Evolutionary conservation across 768 basidiomycete genomes (phyloP), one percentile per base, ranked within the genome.

Genomic region (Lentinula sp.): DNA sequence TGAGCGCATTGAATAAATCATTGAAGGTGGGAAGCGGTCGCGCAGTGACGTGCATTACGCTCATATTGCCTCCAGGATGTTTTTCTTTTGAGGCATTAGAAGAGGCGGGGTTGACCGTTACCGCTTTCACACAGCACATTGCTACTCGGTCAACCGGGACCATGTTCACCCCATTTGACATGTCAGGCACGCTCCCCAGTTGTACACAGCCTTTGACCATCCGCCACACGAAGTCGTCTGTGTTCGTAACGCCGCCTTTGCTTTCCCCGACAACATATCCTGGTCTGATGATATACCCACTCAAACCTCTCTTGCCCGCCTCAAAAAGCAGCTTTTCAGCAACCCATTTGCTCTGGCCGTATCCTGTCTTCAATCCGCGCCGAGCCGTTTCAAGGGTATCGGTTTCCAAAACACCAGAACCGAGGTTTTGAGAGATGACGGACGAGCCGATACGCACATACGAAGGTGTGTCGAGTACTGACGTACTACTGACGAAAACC

Each of bases 331-430:
- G 73, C 71, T 94, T 96, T 74, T 99, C 97, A 1, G 93, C 90
- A 0, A 99, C 97, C 97, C 97, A 99, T 74, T 99, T 99, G 39
- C 86, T 88, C 76, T 99, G 97, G 5, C 96, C 95, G 71, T 99
- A 99, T 0, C 97, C 97, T 0, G 91, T 91, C 71, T 89, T 89
- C 56, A 98, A 78, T 1, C 83, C 77, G 0, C 71, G 71, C 64
- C 84, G 81, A 0, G 94, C 91, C 5, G 89, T 94, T 68, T 96
- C 94, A 18, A 98, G 82, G 65, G 95, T 84, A 67, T 99, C 96
- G 56, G 74, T 77, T 70, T 99, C 97, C 1, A 91, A 86, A 35
- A 99, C 79, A 50, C 95, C 96, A 16, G 79, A 80, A n/a, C 57
- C 57, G 34, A 48, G 57, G 3, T 69, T 63, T 32, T 72, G 66